Percentiles rank a stretch among this genome's conserved stretches.
phyloP scores from a whole-genome alignment of 202 grass and related monocot genomes.

The Setaria italica region DNA sequence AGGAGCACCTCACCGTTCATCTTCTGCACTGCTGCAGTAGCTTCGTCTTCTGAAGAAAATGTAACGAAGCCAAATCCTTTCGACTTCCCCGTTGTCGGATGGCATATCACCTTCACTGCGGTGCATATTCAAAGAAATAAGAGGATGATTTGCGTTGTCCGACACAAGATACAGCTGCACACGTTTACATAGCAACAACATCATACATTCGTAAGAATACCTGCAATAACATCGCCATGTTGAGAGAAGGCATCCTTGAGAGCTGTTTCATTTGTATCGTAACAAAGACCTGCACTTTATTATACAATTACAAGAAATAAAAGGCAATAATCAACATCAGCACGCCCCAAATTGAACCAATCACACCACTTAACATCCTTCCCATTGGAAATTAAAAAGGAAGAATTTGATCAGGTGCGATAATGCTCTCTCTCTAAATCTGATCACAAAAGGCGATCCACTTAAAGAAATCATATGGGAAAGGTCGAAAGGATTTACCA shows the following conservation, averaged over 20 bases:
- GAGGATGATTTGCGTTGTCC: not conserved
- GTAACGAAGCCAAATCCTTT: conserved; percentile 67
- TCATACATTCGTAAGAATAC: not conserved
- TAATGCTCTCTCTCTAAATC: too few relatives aligned
- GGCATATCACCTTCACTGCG: conserved; percentile 64
- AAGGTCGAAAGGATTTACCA: conserved; percentile 2
- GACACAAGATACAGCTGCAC: not conserved
- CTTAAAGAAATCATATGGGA: too few relatives aligned
- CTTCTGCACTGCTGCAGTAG: conserved; percentile 43
- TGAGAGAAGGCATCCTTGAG: conserved; percentile 60
- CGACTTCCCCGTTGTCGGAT: conserved; percentile 53
- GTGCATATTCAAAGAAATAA: not conserved
- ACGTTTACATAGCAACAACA: too few relatives aligned
- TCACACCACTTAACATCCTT: too few relatives aligned
- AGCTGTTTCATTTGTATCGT: conserved; percentile 67
- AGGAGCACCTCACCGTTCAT: conserved; percentile 50
- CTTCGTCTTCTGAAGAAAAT: conserved; percentile 45
- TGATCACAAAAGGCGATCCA: too few relatives aligned
- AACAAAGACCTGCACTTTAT: conserved; percentile 47
- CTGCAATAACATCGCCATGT: conserved; percentile 49
- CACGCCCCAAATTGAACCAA: too few relatives aligned
- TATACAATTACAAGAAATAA: too few relatives aligned
- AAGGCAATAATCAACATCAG: not conserved
- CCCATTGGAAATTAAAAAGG: too few relatives aligned
- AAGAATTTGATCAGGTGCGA: too few relatives aligned